Base-by-base conservation (phyloP, 2,329 filamentous ascomycete genomes). In the Orbilia ellipsospora region DNA sequence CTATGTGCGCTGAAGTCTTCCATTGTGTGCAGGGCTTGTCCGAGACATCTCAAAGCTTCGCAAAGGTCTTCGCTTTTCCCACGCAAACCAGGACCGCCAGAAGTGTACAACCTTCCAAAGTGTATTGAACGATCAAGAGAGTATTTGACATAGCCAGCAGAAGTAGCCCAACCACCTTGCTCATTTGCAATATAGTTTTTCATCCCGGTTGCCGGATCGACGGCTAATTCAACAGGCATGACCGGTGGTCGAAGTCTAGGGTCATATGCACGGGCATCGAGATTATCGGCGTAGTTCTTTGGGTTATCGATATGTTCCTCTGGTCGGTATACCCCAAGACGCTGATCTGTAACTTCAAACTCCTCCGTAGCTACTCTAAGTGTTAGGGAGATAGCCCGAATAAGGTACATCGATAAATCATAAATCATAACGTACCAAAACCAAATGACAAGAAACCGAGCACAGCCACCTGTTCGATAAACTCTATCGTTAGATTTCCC, bases 111-210 rank as follows among this genome's bases (percentile, higher is more conserved):
- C 42, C 92, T 87, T 13, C 92, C 92, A 79, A 88, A 93, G 82
- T 94, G 92, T 77, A 94, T 91, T 81, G 90, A 88, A 73, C 91
- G 88, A 13, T 86, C 86, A 77, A 95, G 82, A 79, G 91, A 93
- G 83, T 88, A 92, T 78, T 90, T 89, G 73, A 97, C 86, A 80
- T 94, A 97, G 45, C 92, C 94, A 6, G 92, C 85, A 77, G 93
- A 97, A 18, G 95, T 99, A 0, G 94, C 92, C 92, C 94, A 97
- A 48, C 88, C 87, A 3, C 93, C 92, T 13, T 84, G 85, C 82
- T 98, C 94, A 80, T 97, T 98, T 74, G 94, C 90, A 78, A 99
- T 98, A 82, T 99, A 99, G 82, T 98, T 98, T 83, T 98, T 99
- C 94, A 99, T 97, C n/a, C 94, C 94, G 0, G 92, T 95, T 4